These are phyloP conservation scores for Venturia carpophila DNA, from an alignment of 2,329 filamentous ascomycete genomes.

Conservation along the genomic window DNA sequence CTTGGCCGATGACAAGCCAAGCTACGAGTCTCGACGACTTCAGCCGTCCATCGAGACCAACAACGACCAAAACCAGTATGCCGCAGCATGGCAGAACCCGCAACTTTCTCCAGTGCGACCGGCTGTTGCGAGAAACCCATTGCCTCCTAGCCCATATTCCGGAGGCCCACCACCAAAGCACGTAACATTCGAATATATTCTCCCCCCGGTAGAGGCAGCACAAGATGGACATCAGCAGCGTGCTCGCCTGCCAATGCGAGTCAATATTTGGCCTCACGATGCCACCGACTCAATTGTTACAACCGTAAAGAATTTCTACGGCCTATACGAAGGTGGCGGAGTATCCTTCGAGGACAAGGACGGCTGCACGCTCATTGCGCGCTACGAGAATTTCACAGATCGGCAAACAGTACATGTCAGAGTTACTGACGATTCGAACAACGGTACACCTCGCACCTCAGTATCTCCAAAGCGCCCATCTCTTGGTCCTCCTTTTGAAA, in stretches of 20 bases:
- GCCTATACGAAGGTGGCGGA: slow-evolving; percentile 75
- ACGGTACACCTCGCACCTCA: slow-evolving; percentile 36
- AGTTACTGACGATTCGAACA: slow-evolving; percentile 47
- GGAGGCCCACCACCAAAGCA: slow-evolving; percentile 4
- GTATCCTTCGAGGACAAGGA: slow-evolving; percentile 91
- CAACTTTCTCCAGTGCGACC: slow-evolving; percentile 5
- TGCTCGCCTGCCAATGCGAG: slow-evolving; percentile 66
- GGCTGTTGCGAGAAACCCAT: not conserved
- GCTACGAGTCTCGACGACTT: slow-evolving; percentile 3
- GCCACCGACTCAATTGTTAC: slow-evolving; percentile 96
- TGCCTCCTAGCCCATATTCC: slow-evolving; percentile 11
- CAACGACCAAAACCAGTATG: not conserved
- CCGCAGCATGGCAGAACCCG: not conserved
- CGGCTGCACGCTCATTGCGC: slow-evolving; percentile 84
- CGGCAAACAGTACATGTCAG: slow-evolving; percentile 92
- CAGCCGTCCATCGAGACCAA: slow-evolving; percentile 3
- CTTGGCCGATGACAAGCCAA: slow-evolving; percentile 10
- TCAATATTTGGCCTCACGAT: slow-evolving; percentile 91
- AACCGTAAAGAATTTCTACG: slow-evolving; percentile 98
- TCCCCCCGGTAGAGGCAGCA: not conserved
- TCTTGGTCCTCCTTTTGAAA: slow-evolving; percentile 56
- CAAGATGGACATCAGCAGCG: slow-evolving; percentile 15
- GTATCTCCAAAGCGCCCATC: slow-evolving; percentile 42
- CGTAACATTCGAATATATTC: slow-evolving; percentile 12
- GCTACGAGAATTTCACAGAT: slow-evolving; percentile 90